Percentiles rank a stretch among this genome's conserved stretches.
These are phyloP conservation scores for Elsinoe fawcettii DNA, from an alignment of 2,329 filamentous ascomycete genomes.

Conservation along the genomic window DNA sequence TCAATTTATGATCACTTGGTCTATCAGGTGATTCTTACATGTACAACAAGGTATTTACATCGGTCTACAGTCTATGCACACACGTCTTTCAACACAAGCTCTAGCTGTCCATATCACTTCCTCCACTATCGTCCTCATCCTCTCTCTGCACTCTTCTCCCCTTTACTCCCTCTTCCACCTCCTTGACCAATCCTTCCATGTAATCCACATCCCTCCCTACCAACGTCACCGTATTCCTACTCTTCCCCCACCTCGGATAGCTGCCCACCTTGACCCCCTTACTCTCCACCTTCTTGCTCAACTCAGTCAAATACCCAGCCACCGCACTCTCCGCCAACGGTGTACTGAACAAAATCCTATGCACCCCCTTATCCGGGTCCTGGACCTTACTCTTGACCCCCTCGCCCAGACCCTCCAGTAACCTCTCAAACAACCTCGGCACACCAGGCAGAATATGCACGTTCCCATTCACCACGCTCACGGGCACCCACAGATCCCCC, in stretches of 20 bases:
- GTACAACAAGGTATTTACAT: conserved; percentile 2
- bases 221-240: conserved; percentile 80
- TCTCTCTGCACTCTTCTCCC: conserved; percentile 64
- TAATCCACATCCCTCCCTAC: conserved; percentile 68
- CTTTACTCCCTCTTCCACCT: conserved; percentile 69
- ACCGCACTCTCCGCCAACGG: conserved; percentile 80
- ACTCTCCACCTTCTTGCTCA: conserved; percentile 64
- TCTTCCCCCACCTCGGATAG: conserved; percentile 87
- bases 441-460: conserved; percentile 89
- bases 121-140: conserved; percentile 47
- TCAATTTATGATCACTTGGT: not conserved
- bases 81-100: not conserved
- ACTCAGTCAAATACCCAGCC: conserved; percentile 70
- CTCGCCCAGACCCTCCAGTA: conserved; percentile 71
- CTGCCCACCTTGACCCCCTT: conserved; percentile 88
- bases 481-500: conserved; percentile 83
- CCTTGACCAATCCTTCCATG: conserved; percentile 68
- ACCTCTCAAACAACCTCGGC: conserved; percentile 69
- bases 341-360: conserved; percentile 75
- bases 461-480: conserved; percentile 84
- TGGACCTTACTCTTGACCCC: conserved; percentile 60
- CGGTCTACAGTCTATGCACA: not conserved
- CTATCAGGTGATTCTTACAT: not conserved
- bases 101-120: conserved; percentile 33
- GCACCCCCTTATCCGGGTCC: conserved; percentile 73